Base-by-base conservation (phyloP, 2,329 filamentous ascomycete species). In the Ceratocystis huliohia region DNA sequence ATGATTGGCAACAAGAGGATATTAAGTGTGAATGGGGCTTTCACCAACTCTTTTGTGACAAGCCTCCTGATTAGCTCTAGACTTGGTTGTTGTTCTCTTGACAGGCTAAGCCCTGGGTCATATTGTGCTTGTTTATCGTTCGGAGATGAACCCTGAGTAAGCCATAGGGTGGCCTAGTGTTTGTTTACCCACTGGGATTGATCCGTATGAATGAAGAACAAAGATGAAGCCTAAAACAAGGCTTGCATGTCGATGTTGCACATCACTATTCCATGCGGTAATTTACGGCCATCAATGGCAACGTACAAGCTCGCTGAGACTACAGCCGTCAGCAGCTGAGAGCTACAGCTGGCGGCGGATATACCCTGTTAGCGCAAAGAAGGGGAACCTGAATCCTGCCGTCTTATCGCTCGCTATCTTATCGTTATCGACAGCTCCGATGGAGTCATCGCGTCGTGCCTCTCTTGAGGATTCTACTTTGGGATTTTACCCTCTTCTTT, bases 201-300 rank as follows among this genome's bases (percentile, higher is more conserved):
- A 50, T 25, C 6, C 28, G 30, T 17, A 13, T 30, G 53, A 57
- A 22, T 15, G 13, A n/a, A 37, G 56, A 20, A 53, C 25, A 37
- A 30, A 37, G 28, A 59, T 15, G n/a, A 53, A 53, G 48, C 7
- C n/a, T 25, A 59, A 17, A n/a, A 59, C 28, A 59, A 37, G 56
- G 13, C 61, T 63, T 48, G 37, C 41, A 46, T 28, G 15, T 45
- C 44, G 37, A 41, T 41, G 37, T 41, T 48, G 61, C 61, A 63
- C 61, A 63, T 63, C 61, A 20, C 61, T 48, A 63, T 63, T 63
- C 61, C 15, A 45, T 15, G 22, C 25, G 28, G 28, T 48, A 30
- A 45, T 33, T 63, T n/a, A 57, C 53, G 28, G 53, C 10, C 53
- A 30, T 50, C 22, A 28, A 10, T 57, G 17, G 50, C 22, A 4